Base-by-base conservation (phyloP, 2,329 filamentous ascomycete genomes). In the Hawksworthiomyces lignivorus region DNA sequence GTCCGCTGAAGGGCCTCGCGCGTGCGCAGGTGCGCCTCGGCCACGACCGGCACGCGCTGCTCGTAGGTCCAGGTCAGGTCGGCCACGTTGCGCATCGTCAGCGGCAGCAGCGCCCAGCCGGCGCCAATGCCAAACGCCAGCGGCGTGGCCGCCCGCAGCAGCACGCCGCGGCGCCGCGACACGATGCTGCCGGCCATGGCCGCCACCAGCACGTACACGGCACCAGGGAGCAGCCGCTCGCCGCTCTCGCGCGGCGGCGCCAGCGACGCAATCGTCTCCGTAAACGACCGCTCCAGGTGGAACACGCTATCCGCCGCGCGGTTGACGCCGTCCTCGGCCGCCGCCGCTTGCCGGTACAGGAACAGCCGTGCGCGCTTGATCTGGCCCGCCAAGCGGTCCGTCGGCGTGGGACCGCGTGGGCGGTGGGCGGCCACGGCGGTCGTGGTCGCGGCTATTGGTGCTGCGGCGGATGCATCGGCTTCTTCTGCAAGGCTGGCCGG, bases 101-200 rank as follows among this genome's bases (percentile, higher is more conserved):
- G 72, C 33, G 92, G 92, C 36, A 98, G 67, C 29, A 95, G 80
- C 47, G 80, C 72, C 79, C 88, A 92, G 45, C 86, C 88, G 43
- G 88, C 85, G 43, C 80, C 80, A 49, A 94, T 68, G 51, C 89
- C 92, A 32, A 96, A 78, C 17, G 82, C 80, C 37, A 90, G 64
- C 10, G 92, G 92, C 2, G 85, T 74, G 2, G 81, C 70, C 41
- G 82, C 80, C 52, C 92, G 81, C 41, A 98, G 69, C 48, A 95
- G 62, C 49, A 97, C 74, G 62, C 84, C 89, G 54, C 90, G 81
- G 70, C 94, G 94, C 49, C 90, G 80, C 42, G 86, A 80, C 42
- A 96, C 70, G 60, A 98, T 97, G 63, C 80, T 88, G 53, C 90
- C 92, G 27, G 92, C 87, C 89, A 98, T 96, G 55, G 87, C 82